Conservation (phyloP, 2,329 filamentous ascomycete genomes). For the Aspergillus sp. region DNA sequence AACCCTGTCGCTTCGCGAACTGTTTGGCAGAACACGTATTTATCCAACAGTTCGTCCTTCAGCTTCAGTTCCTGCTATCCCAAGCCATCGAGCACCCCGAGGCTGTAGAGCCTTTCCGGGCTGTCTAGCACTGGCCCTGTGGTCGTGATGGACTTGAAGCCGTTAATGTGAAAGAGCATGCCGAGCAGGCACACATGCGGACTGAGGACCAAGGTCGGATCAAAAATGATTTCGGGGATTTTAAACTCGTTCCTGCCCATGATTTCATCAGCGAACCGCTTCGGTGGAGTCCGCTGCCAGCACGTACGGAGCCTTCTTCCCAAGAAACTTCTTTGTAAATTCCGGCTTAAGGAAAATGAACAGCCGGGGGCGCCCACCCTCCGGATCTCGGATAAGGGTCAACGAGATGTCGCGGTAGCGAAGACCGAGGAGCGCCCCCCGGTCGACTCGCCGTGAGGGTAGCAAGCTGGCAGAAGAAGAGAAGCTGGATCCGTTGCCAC, state of each 20-base stretch:
- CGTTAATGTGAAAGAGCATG: conserved; percentile 28
- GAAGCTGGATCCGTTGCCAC: conserved; percentile 26
- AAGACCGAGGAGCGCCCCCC: conserved; percentile 23
- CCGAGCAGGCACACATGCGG: conserved; percentile 35
- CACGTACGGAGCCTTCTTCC: conserved; percentile 24
- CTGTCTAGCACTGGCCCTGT: conserved; percentile 28
- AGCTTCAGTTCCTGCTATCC: conserved; percentile 35
- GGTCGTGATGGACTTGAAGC: conserved; percentile 14
- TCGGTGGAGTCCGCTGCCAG: not conserved
- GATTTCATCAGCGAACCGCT: not conserved
- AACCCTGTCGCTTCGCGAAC: conserved; percentile 22
- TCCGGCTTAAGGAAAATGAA: conserved; percentile 18
- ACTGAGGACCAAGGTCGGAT: conserved; percentile 38
- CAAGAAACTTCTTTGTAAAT: conserved; percentile 15
- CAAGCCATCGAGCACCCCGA: conserved; percentile 30
- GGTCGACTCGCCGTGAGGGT: conserved; percentile 27
- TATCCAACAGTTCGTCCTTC: conserved; percentile 26
- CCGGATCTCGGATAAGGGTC: conserved; percentile 28
- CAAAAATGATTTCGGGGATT: conserved; percentile 39
- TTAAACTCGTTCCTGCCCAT: conserved; percentile 35
- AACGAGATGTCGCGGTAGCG: not conserved
- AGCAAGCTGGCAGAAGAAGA: conserved; percentile 28
- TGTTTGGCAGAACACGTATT: conserved; percentile 33
- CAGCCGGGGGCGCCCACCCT: conserved; percentile 17
- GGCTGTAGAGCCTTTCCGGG: conserved; percentile 35